These are phyloP conservation scores for Abrus precatorius DNA, from an alignment of 306 rosid genomes.

Conservation along the genomic window DNA sequence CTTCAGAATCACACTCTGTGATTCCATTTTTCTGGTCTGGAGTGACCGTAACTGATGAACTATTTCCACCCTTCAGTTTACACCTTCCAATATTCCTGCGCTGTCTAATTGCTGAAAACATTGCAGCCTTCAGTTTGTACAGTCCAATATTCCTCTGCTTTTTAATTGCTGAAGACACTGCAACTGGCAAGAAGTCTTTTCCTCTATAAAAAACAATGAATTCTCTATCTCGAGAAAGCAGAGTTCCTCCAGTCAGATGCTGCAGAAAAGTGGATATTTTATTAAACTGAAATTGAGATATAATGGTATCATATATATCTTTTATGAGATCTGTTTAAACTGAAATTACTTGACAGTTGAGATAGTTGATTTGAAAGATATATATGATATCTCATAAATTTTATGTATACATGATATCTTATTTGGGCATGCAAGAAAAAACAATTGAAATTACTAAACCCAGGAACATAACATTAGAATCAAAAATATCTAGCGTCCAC, in stretches of 20 bases:
- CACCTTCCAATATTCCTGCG: constrained; percentile 58
- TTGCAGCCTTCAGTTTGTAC: constrained; percentile 50
- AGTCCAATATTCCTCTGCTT: constrained; percentile 61
- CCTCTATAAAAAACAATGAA: constrained; percentile 87
- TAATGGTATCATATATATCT: constrained; percentile 14
- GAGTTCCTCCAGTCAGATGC: constrained; percentile 90
- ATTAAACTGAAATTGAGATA: constrained; percentile 35
- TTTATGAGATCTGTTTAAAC: constrained; percentile 1
- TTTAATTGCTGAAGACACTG: constrained; percentile 86
- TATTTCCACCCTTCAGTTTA: constrained; percentile 50
- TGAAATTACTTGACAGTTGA: not conserved
- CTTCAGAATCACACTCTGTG: constrained; percentile 44
- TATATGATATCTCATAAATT: no score
- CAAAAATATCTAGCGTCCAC: constrained; percentile 20
- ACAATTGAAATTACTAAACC: not conserved
- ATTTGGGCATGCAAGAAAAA: not conserved
- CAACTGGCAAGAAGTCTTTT: constrained; percentile 85
- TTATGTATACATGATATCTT: no score
- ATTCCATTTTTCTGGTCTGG: constrained; percentile 49
- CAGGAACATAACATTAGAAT: not conserved
- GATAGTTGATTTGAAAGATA: no score
- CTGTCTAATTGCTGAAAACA: constrained; percentile 81
- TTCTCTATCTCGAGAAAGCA: constrained; percentile 85
- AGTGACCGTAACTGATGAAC: constrained; percentile 39
- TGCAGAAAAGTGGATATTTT: constrained; percentile 55